Evolutionary conservation across 345 rosid species (phyloP), one percentile per base, ranked within the genome.

Genomic region (Trapa bicornis): DNA sequence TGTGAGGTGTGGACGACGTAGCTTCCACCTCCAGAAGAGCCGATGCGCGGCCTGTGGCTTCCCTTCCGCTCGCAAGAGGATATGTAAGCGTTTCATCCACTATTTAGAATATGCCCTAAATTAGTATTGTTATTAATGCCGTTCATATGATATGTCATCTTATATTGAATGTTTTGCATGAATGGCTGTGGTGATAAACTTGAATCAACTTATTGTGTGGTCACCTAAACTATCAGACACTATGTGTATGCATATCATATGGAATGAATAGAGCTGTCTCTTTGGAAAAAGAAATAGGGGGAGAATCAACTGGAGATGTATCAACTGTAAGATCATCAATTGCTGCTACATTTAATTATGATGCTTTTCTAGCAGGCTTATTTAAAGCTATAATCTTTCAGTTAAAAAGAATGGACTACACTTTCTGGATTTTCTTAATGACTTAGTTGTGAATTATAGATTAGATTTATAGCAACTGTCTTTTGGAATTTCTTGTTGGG

Each of bases 1-100:
- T 61, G 83, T 82, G 47, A 77, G 86, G 80, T 82, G 86, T 53
- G 86, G 86, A 47, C 86, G 86, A 53, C 83, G 86, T 48, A 79
- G 83, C 72, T 82, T 77, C 80, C 86, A 82, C 70, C 86, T 82
- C 43, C 86, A 82, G 73, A 82, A 82, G 80, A 80, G 86, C 71
- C 81, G 86, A 1, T 82, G 86, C 58, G 38, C 79, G 6, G 83
- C 80, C 63, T 82, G 86, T 65, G 86, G 75, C 65, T 82, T 73
- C 71, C 86, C 86, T 10, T 76, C 83, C 37, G 86, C 86, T 39
- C 86, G 86, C 72, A 67, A 67, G 78, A 77, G 86, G 67, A 82
- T 57, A 54, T 82, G 86, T 82, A 75, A 36, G 77, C 17, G 16
- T 50, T 2, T 17, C 37, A 52, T 43, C 52, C 47, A 38, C 47